Evolutionary conservation across 345 rosid species (phyloP), one percentile per base, ranked within the genome.

Genomic region (Limnanthes douglasii): DNA sequence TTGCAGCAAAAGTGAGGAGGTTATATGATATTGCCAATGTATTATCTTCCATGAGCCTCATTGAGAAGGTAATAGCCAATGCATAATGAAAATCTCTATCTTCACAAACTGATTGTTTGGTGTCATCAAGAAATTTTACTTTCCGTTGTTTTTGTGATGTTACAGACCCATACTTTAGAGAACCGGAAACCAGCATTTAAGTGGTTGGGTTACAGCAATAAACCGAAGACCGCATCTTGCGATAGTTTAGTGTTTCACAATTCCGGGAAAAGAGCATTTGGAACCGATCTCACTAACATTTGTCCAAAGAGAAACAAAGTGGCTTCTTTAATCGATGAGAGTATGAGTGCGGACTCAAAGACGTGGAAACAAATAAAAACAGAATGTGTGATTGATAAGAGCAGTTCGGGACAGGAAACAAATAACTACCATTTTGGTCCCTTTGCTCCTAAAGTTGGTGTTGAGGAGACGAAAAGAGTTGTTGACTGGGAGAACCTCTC

Each of bases 11-110:
- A 65, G 94, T 85, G 13, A 80, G 96, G 66, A 65, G 96, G 43
- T 61, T 83, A 3, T 83, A 83, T 53, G 95, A 83, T 53, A 83
- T 83, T 52, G 95, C 86, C 0, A 85, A 85, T 45, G 94, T 85
- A 21, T 51, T 85, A 56, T 67, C 96, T 13, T 77, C 96, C 16
- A 59, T 85, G 80, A 72, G 70, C 61, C 78, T 85, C 21, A 85
- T 85, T 21, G 93, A 85, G 62, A 76, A 85, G 96, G 96, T 85
- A 70, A 24, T 15, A 31, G 11, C 15, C 16, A 17, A 20, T 4
- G 6, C 4, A 8, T 28, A 9, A 24, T 18, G 11, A 10, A 28
- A 18, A 5, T 33, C 1, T 23, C 8, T n/a, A 6, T 41, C 8
- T 3, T 27, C 17, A 16, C 18, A 32, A 14, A 43, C 3, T 25